These are phyloP conservation scores for Paecilomyces sp. DNA, from an alignment of 2,329 filamentous ascomycete genomes.

Conservation along the genomic window DNA sequence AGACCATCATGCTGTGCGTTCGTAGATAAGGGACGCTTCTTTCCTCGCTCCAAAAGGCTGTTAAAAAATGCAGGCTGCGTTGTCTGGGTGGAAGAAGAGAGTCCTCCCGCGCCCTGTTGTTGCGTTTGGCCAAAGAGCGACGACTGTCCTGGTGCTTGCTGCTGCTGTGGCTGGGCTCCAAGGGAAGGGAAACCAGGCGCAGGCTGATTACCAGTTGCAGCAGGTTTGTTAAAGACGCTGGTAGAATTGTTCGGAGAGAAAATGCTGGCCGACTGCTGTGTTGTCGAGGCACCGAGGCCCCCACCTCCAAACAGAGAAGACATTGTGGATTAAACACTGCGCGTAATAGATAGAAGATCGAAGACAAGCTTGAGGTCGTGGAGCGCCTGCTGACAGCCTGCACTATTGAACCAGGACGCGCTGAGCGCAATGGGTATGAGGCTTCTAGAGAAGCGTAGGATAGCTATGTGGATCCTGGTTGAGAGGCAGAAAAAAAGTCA, in stretches of 20 bases:
- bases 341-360: neutral
- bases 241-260: constrained; percentile 20
- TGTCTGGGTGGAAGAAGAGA: constrained; percentile 19
- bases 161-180: constrained; percentile 19
- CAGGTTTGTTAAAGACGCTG: constrained; percentile 17
- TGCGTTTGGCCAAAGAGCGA: constrained; percentile 22
- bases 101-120: constrained; percentile 13
- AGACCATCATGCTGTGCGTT: constrained; percentile 48
- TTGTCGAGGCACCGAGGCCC: constrained; percentile 5
- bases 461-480: neutral
- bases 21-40: constrained; percentile 62
- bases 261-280: constrained; percentile 17
- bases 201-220: constrained; percentile 14
- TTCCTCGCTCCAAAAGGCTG: constrained; percentile 56
- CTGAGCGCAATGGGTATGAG: neutral
- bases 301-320: constrained; percentile 23
- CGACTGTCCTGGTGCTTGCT: constrained; percentile 10
- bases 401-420: neutral
- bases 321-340: constrained; percentile 1
- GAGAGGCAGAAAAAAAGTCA: neutral
- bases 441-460: neutral
- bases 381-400: neutral
- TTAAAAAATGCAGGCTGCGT: constrained; percentile 57
- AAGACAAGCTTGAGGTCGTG: neutral
- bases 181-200: constrained; percentile 17